phyloP scores from a whole-genome alignment of 805 yeast genomes.

The Ogataea saltuana region DNA sequence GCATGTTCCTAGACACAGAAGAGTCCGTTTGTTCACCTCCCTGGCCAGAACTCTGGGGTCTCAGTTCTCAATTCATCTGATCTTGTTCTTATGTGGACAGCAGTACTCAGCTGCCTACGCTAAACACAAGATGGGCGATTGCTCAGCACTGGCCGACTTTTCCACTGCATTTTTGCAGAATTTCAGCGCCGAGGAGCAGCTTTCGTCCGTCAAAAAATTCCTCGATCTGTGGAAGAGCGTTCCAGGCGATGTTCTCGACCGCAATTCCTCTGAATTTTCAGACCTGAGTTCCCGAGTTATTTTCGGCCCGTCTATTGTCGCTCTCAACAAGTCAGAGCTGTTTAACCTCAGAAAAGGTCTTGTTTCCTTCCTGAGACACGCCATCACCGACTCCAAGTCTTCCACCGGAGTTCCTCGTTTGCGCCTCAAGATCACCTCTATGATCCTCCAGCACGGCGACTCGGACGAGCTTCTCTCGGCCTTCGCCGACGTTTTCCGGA shows the following conservation, averaged over 20 bases:
- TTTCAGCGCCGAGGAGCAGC: constrained; percentile 68
- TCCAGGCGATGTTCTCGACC: constrained; percentile 45
- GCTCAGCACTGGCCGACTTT: constrained; percentile 70
- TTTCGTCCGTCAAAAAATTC: constrained; percentile 53
- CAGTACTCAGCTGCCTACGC: constrained; percentile 60
- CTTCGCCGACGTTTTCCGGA: constrained; percentile 34
- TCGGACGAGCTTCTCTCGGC: constrained; percentile 22
- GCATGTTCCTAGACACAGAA: constrained; percentile 95
- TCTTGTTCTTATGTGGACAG: constrained; percentile 77
- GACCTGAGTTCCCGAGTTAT: constrained; percentile 53
- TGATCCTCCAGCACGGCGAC: constrained; percentile 31
- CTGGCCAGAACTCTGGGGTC: constrained; percentile 75
- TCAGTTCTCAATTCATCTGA: constrained; percentile 62
- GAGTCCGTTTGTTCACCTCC: constrained; percentile 80
- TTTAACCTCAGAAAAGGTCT: constrained; percentile 49
- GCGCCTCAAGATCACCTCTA: constrained; percentile 39
- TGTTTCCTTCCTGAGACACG: constrained; percentile 56
- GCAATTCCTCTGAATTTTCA: constrained; percentile 37
- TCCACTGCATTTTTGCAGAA: constrained; percentile 65
- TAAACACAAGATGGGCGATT: constrained; percentile 64
- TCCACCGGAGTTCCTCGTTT: constrained; percentile 46
- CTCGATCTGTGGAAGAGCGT: constrained; percentile 52
- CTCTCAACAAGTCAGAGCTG: constrained; percentile 51
- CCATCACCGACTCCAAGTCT: constrained; percentile 43
- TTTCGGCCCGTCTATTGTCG: constrained; percentile 60